Base-by-base conservation (phyloP, 2,329 filamentous ascomycete species). In the Paracoccidioides brasiliensis region DNA sequence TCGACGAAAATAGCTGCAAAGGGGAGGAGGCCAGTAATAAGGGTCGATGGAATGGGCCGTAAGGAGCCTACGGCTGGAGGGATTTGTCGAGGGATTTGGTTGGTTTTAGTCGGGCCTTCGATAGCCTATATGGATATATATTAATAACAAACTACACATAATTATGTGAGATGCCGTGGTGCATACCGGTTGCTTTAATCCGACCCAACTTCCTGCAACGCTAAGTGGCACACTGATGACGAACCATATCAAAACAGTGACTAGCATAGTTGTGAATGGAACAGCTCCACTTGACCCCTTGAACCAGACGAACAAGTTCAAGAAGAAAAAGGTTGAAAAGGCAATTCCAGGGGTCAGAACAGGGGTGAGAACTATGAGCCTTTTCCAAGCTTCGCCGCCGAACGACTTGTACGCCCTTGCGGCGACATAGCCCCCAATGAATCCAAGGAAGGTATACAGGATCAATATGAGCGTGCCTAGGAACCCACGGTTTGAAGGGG, bases 1-100 rank as follows among this genome's bases (percentile, higher is more conserved):
- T 98, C 93, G 49, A 97, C 90, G 62, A 97, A 96, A 68, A 98
- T 97, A 59, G 93, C 91, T 49, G 88, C 90, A 65, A 98, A 98
- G 0, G 93, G 93, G 32, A 97, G 78, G 52, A 97, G 84, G 53
- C 93, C 93, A 30, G 94, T 91, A 28, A 97, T 80, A 14, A 96
- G 79, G 80, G 95, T 91, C 61, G 88, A 94, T 1, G 93, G 93
- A 6, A 96, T 74, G 0, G 88, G 88, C 59, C 85, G 85, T 51
- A 97, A 83, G 65, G 95, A 96, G 7, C 85, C 88, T 2, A 81
- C 83, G 49, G 83, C 80, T 0, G 88, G 89, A 9, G 93, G 93
- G 52, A 98, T 94, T 73, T 98, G 93, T 58, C 93, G 86, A 0
- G 93, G 93, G 61, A 98, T 98, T 74, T 98, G 93, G 78, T 98